Conservation (phyloP, 2,329 filamentous ascomycete species). For the Aphanocladium album region DNA sequence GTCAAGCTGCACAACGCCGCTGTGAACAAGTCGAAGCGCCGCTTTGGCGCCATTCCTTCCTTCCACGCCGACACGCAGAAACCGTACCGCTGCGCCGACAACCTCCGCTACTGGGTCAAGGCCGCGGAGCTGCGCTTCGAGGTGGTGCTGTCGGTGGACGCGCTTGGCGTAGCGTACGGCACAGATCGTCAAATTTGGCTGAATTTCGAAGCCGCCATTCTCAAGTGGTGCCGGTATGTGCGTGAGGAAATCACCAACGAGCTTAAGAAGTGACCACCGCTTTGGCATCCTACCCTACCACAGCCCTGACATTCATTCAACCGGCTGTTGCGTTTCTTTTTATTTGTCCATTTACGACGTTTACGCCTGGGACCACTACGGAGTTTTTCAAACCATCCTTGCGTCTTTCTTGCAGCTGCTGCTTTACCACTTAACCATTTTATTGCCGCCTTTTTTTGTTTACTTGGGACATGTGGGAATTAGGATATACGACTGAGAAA, state of each 20-base stretch:
- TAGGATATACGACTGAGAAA: no score
- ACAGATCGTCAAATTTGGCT: constrained; percentile 66
- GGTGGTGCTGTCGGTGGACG: constrained; percentile 74
- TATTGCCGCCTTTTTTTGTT: background rate
- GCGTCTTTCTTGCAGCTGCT: background rate
- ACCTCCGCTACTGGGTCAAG: constrained; percentile 93
- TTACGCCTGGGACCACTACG: background rate
- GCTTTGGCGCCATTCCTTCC: constrained; percentile 82
- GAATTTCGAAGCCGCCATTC: constrained; percentile 76
- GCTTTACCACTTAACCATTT: background rate
- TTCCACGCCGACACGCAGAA: constrained; percentile 93
- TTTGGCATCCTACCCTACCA: no score
- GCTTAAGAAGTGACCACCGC: constrained; percentile 30
- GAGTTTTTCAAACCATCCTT: background rate
- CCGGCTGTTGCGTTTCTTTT: background rate
- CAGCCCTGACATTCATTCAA: no score
- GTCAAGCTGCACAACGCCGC: constrained; percentile 86
- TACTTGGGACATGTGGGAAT: background rate
- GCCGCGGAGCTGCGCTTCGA: constrained; percentile 94
- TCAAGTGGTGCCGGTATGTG: constrained; percentile 77
- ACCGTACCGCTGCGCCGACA: constrained; percentile 90
- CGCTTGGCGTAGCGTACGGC: constrained; percentile 79
- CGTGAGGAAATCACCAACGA: constrained; percentile 79
- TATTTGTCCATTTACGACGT: background rate
- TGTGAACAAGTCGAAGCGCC: constrained; percentile 76